A percentile compares a stretch with the other conserved stretches of the same genome.
These are phyloP conservation scores for Saccharomycopsis oosterbeekiorum DNA, from an alignment of 805 yeast genomes.

Conservation along the genomic window DNA sequence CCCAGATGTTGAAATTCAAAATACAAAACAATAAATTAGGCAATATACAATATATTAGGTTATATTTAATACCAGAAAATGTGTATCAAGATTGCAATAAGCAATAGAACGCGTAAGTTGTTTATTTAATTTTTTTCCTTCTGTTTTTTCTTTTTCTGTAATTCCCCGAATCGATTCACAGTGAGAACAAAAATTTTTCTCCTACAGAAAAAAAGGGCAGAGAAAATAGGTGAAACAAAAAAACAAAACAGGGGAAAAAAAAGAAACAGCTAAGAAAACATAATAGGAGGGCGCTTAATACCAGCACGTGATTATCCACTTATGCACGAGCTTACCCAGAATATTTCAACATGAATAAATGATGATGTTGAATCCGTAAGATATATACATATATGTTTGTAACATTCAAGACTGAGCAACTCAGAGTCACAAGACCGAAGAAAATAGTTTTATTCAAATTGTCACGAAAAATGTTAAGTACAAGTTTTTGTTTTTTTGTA, in stretches of 20 bases:
- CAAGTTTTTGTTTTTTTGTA: too few relatives aligned
- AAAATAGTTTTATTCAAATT: too few relatives aligned
- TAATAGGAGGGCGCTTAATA: too few relatives aligned
- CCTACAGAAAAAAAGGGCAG: not conserved
- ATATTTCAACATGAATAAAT: not conserved
- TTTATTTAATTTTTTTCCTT: not conserved
- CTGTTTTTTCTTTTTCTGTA: not conserved
- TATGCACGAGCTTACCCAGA: not conserved
- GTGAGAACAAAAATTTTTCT: not conserved
- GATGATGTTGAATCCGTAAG: too few relatives aligned
- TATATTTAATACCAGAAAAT: not conserved
- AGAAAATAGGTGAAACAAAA: not conserved
- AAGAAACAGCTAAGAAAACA: not conserved
- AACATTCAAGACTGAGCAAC: too few relatives aligned
- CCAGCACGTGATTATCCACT: not conserved
- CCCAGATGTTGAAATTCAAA: not conserved
- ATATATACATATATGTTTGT: too few relatives aligned
- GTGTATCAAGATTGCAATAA: conserved; percentile 1
- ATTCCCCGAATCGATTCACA: not conserved
- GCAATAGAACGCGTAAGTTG: not conserved
- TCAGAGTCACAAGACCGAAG: too few relatives aligned
- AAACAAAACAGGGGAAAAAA: not conserved
- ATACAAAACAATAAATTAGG: not conserved
- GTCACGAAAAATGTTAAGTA: too few relatives aligned
- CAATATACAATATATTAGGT: not conserved